A percentile compares a stretch with the other conserved stretches of the same genome.
phyloP scores from a whole-genome alignment of 148 eudicot species.

The Rhododendron simsii region DNA sequence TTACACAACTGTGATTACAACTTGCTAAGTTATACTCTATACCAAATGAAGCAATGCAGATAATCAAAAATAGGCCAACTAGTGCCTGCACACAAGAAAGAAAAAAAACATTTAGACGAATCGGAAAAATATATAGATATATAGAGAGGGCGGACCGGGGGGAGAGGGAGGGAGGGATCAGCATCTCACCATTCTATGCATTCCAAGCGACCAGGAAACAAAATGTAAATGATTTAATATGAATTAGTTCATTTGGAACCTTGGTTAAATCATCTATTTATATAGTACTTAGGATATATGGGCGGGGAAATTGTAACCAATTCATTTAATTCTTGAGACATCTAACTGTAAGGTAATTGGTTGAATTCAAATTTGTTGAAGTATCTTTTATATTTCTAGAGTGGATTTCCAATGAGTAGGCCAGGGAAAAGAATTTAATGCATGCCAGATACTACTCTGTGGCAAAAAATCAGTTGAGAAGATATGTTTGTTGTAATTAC shows the following conservation, averaged over 20 bases:
- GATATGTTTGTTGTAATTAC: neutral
- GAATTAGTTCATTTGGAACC: neutral
- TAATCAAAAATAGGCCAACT: neutral
- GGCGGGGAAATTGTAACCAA: neutral
- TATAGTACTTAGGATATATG: neutral
- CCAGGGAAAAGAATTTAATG: neutral
- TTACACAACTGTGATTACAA: neutral
- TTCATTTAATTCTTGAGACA: neutral
- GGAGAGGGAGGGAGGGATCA: neutral
- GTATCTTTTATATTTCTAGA: neutral
- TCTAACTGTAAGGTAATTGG: neutral
- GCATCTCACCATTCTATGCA: neutral
- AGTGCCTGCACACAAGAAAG: neutral
- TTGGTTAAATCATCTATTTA: neutral
- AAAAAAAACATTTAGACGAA: neutral
- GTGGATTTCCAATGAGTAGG: neutral
- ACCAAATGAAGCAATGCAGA: conserved; percentile 1
- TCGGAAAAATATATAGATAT: neutral
- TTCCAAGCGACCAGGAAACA: neutral
- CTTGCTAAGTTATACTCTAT: neutral
- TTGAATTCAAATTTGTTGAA: neutral
- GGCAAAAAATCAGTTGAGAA: neutral
- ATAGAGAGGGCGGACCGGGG: no score
- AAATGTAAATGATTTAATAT: neutral
- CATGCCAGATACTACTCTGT: neutral